Evolutionary conservation across 2,329 filamentous ascomycete species (phyloP).

Genomic region (Neofusicoccum laricinum): DNA sequence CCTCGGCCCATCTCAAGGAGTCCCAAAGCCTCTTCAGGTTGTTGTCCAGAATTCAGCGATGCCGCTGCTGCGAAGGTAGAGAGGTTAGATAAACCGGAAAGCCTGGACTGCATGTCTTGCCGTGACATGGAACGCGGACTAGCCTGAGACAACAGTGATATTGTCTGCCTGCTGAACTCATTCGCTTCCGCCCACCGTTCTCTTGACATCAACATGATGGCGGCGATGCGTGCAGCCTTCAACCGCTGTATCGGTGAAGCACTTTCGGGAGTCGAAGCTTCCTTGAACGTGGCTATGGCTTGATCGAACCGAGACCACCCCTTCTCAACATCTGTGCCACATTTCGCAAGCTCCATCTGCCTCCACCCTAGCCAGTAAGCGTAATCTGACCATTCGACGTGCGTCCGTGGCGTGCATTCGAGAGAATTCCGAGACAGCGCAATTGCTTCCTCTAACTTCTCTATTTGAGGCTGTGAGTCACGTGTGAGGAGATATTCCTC

Average conservation of each 20-base stretch:
- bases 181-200: not conserved
- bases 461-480: not conserved
- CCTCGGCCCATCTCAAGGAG: not conserved
- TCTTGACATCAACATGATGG: not conserved
- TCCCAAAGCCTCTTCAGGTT: not conserved
- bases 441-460: not conserved
- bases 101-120: conserved; percentile 9
- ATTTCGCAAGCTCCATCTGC: not conserved
- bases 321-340: not conserved
- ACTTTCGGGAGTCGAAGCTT: not conserved
- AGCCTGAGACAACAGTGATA: not conserved
- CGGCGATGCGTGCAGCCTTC: not conserved
- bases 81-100: conserved; percentile 7
- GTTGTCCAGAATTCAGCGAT: not conserved
- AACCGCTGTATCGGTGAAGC: not conserved
- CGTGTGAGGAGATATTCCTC: not conserved
- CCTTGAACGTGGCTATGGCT: not conserved
- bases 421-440: not conserved
- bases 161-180: not conserved
- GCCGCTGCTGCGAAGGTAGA: conserved; percentile 4
- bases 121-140: conserved; percentile 16
- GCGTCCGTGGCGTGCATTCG: not conserved
- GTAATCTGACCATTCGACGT: conserved; percentile 4
- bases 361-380: not conserved
- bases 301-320: not conserved